Evolutionary conservation across 805 yeast species (phyloP), one percentile per base, ranked within the genome.

Genomic region (Candida odintsovae): DNA sequence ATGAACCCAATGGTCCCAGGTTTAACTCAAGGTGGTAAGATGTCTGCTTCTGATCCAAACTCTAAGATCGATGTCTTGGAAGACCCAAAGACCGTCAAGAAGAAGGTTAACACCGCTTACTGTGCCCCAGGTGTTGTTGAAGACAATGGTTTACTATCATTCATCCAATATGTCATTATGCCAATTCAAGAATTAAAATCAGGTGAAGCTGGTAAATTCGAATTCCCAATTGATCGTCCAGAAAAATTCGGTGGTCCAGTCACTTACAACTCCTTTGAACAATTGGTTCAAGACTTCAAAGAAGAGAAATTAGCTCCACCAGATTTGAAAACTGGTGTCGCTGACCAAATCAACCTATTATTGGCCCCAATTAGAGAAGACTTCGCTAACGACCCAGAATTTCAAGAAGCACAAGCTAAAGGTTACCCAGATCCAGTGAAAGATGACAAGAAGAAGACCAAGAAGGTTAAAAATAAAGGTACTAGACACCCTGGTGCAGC

Each of bases 1-100:
- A 94, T 94, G 99, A 94, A 94, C 72, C 92, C 90, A 46, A 92
- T 94, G 98, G 97, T 95, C 41, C 99, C 99, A 42, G 98, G 99
- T 45, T 78, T 94, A 58, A 82, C 85, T 28, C 97, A 90, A 70
- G 97, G 98, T 58, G 99, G 95, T 61, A 94, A 94, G 66, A 94
- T 94, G 99, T 88, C 97, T 58, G 97, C 99, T 2, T 88, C 97
- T 31, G 99, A 94, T 71, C 97, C 99, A 58, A 94, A 90, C 75
- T 90, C 98, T 47, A 94, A 94, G 71, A 90, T 94, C 53, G 99
- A 94, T 62, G 67, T 94, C 33, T 70, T 90, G 50, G 99, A 94
- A 67, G 92, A 85, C 41, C 95, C 97, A 56, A 86, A 86, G 63
- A 68, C 71, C 28, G 94, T 94, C 47, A 85, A 82, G 70, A 92